Conservation (phyloP, 208 protist species). For the Leishmania turanica region DNA sequence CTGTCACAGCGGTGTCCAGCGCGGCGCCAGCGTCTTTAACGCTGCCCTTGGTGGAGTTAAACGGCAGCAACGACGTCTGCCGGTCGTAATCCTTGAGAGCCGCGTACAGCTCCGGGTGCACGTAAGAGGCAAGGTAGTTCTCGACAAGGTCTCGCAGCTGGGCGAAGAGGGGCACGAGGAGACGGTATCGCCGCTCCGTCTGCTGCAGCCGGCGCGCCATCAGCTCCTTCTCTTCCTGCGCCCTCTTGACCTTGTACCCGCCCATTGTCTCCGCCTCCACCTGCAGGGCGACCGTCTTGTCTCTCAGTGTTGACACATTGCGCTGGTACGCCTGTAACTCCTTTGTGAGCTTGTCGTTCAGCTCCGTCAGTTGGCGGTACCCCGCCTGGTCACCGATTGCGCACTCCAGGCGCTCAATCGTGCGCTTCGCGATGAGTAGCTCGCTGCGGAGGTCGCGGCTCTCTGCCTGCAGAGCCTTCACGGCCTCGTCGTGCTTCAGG, state of each 20-base stretch:
- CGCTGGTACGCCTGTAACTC: conserved; percentile 61
- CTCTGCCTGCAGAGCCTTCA: conserved; percentile 60
- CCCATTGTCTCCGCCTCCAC: conserved; percentile 78
- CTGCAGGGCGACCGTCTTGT: conserved; percentile 69
- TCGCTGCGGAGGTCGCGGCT: conserved; percentile 60
- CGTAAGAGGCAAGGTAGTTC: conserved; percentile 34
- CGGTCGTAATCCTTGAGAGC: conserved; percentile 66
- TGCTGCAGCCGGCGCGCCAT: conserved; percentile 59
- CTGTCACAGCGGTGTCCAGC: neutral
- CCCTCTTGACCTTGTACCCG: conserved; percentile 67
- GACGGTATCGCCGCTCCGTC: conserved; percentile 54
- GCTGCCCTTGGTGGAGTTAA: neutral
- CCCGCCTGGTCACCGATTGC: conserved; percentile 71
- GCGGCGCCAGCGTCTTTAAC: neutral
- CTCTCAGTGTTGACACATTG: conserved; percentile 56
- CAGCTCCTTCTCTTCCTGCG: conserved; percentile 80
- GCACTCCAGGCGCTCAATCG: conserved; percentile 84
- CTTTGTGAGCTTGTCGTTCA: conserved; percentile 67
- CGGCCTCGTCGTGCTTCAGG: conserved; percentile 37
- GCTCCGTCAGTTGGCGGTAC: conserved; percentile 75
- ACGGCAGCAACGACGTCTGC: conserved; percentile 26
- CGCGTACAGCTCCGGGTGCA: conserved; percentile 43
- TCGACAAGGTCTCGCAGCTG: conserved; percentile 73
- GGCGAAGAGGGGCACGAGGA: conserved; percentile 61
- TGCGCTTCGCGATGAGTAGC: conserved; percentile 75